Percentiles rank a stretch among this genome's conserved stretches.
phyloP scores from a whole-genome alignment of 2,329 filamentous ascomycete genomes.

The Drechmeria coniospora region DNA sequence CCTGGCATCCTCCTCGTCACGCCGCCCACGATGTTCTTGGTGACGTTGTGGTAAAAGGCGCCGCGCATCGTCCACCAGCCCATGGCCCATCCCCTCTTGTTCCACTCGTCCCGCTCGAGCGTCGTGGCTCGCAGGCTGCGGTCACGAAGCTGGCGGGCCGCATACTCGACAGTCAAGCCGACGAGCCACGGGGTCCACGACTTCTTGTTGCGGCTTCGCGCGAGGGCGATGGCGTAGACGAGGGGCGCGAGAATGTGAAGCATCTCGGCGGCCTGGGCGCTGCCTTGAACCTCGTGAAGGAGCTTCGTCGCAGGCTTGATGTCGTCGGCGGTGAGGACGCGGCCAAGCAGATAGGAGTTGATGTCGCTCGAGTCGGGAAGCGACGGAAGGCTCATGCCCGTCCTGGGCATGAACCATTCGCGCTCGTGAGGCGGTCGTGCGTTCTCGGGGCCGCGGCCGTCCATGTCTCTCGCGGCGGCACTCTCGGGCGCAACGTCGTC shows the following conservation, averaged over 20 bases:
- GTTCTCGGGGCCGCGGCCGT: not conserved
- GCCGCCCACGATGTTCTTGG: constrained; percentile 56
- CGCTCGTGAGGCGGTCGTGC: constrained; percentile 26
- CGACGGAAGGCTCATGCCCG: constrained; percentile 68
- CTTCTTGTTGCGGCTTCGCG: constrained; percentile 54
- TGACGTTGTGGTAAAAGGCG: constrained; percentile 91
- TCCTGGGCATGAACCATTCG: constrained; percentile 89
- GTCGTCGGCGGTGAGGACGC: constrained; percentile 88
- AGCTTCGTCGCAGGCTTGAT: constrained; percentile 83
- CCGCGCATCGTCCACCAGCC: constrained; percentile 95
- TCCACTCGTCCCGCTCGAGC: constrained; percentile 80
- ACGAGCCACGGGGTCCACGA: constrained; percentile 88
- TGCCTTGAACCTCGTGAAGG: constrained; percentile 66
- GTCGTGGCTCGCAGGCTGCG: constrained; percentile 68
- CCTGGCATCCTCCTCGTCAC: constrained; percentile 65
- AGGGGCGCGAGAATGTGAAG: constrained; percentile 83
- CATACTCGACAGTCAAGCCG: constrained; percentile 72
- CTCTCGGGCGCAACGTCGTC: constrained; percentile 22
- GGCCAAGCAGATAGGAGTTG: constrained; percentile 70
- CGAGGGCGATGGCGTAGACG: constrained; percentile 69
- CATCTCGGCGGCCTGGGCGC: constrained; percentile 65
- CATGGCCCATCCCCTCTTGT: constrained; percentile 75
- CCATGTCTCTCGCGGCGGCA: constrained; percentile 6
- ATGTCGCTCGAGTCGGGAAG: constrained; percentile 73
- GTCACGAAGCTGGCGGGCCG: constrained; percentile 67